These are phyloP conservation scores for Leccinum pachyderme DNA, from an alignment of 1,284 basidiomycete species.

Conservation along the genomic window DNA sequence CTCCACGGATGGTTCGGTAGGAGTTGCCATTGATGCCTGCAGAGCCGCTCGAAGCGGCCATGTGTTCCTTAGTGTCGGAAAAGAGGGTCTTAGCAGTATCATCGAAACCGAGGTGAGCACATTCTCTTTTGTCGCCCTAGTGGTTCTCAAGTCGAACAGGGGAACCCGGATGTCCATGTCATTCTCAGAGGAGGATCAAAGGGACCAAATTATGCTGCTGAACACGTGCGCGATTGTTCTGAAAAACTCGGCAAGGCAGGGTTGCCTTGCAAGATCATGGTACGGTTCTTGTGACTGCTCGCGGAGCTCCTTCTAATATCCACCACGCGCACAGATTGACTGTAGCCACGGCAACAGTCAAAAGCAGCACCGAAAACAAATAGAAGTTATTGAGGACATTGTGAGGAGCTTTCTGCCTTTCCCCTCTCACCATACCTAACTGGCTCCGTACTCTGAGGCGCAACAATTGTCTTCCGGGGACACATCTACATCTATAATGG, in stretches of 20 bases:
- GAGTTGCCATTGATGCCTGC: conserved; percentile 89
- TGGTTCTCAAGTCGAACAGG: conserved; percentile 42
- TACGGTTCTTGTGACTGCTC: conserved; percentile 34
- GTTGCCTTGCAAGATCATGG: conserved; percentile 82
- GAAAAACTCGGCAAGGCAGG: conserved; percentile 79
- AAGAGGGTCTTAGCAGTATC: conserved; percentile 89
- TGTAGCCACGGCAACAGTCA: conserved; percentile 94
- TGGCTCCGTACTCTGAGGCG: conserved; percentile 43
- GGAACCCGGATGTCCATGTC: conserved; percentile 87
- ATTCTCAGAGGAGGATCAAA: conserved; percentile 86
- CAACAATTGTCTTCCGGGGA: conserved; percentile 69
- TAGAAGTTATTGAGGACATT: conserved; percentile 82
- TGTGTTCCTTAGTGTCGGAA: conserved; percentile 91
- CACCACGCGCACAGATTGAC: conserved; percentile 61
- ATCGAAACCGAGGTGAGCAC: conserved; percentile 76
- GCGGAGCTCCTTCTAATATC: not conserved
- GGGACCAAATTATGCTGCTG: conserved; percentile 83
- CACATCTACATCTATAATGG: conserved; percentile 80
- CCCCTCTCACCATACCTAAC: not conserved
- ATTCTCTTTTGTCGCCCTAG: not conserved
- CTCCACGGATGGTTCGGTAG: conserved; percentile 73
- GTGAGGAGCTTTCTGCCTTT: conserved; percentile 44
- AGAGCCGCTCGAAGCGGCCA: conserved; percentile 84
- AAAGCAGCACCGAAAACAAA: conserved; percentile 84
- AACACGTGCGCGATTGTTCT: conserved; percentile 76